Base-by-base conservation (phyloP, 805 yeast species). In the Teunomyces stri region DNA sequence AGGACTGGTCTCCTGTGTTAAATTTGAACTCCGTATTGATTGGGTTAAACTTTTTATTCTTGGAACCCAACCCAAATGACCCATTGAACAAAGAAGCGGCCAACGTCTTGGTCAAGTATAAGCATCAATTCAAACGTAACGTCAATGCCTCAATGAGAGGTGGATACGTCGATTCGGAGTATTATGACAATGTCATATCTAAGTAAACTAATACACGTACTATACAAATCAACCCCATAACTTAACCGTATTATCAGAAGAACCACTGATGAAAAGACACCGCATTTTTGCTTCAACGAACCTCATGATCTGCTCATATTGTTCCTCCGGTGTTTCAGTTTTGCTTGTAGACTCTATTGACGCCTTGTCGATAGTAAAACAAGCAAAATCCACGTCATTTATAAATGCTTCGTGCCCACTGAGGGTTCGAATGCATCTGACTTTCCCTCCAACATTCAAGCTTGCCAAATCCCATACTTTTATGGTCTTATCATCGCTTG, bases 1-100 rank as follows among this genome's bases (percentile, higher is more conserved):
- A 91, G 63, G 98, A 92, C 64, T 92, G 99, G 99, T 83, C 90
- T 25, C 98, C 99, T 0, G 96, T 90, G 0, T 72, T 92, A 54
- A 87, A 86, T 49, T 69, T 92, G 59, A 89, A 87, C 61, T 76
- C 91, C 4, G 83, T 92, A 6, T 75, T 91, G 47, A 84, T 91
- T 34, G 98, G 99, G 0, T 74, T 92, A 45, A 80, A 90, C 58
- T 90, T 85, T 61, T 74, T 92, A 51, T 90, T 92, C 56, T 69
- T 89, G 45, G 97, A 92, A 55, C 96, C 97, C 6, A 92, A 89
- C 62, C 85, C 96, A 1, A 84, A 82, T 51, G 98, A 92, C 63
- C 98, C 98, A 3, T 76, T 92, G 56, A 94, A 94, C 64, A 89
- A 90, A 60, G 87, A 79, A n/a, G 96, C 96, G 2, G 96, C 96